Conservation (phyloP, 768 basidiomycete species). For the Tricholomella constricta region DNA sequence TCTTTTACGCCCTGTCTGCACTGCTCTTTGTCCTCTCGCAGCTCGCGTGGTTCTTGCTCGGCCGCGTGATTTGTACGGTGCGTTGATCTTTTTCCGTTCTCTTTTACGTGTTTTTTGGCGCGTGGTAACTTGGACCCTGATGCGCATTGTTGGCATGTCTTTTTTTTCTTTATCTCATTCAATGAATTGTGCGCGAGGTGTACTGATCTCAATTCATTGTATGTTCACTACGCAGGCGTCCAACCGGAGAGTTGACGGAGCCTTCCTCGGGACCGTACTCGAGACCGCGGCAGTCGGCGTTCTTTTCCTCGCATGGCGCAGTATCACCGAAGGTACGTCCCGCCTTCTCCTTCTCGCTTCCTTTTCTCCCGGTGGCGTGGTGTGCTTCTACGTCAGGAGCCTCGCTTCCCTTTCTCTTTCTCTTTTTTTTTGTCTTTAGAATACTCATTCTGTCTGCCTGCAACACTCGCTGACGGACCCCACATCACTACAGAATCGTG, state of each 20-base stretch:
- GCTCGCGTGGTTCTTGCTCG: slow-evolving; percentile 81
- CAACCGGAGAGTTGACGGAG: slow-evolving; percentile 74
- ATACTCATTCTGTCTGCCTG: not conserved
- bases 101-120: not conserved
- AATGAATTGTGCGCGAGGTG: no score
- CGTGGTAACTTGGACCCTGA: no score
- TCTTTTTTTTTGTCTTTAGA: not conserved
- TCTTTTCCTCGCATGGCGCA: slow-evolving; percentile 80
- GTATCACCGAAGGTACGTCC: slow-evolving; percentile 80
- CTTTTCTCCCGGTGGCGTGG: not conserved
- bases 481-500: slow-evolving; percentile 40
- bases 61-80: slow-evolving; percentile 71
- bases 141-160: no score
- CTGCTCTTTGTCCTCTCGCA: slow-evolving; percentile 79
- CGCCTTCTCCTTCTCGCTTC: not conserved
- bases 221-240: slow-evolving; percentile 46
- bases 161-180: no score
- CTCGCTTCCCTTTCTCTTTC: not conserved
- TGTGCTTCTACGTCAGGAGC: not conserved
- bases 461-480: not conserved
- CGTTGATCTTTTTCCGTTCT: slow-evolving; percentile 10
- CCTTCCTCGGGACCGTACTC: slow-evolving; percentile 82
- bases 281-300: slow-evolving; percentile 74
- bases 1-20: slow-evolving; percentile 75
- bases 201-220: no score